These are phyloP conservation scores for Micractinium sp. DNA, from an alignment of 139 green algal genomes.

Conservation along the genomic window DNA sequence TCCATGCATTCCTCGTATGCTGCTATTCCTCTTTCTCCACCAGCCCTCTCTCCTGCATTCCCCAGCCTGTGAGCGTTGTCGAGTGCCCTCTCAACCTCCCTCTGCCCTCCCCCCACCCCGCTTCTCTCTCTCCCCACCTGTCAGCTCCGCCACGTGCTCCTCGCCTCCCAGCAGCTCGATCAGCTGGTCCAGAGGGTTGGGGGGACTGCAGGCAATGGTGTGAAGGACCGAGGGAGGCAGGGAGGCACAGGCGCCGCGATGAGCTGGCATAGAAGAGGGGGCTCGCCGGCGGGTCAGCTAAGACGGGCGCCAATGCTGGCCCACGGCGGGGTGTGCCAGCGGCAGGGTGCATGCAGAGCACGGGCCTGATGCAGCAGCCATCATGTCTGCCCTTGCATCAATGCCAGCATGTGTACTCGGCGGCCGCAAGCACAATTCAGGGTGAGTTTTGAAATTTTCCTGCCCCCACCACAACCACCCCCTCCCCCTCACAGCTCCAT, in stretches of 20 bases:
- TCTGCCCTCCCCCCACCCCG: slow-evolving; percentile 33
- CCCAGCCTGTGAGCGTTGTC: no score
- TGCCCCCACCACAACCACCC: neutral
- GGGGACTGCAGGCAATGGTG: neutral
- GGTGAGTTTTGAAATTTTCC: no score
- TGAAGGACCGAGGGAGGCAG: no score
- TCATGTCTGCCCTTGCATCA: neutral
- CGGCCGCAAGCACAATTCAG: no score
- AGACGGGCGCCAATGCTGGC: no score
- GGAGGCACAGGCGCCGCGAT: neutral
- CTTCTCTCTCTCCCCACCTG: slow-evolving; percentile 31
- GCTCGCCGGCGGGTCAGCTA: no score
- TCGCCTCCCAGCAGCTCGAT: slow-evolving; percentile 83
- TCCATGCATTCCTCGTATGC: no score
- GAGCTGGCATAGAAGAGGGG: neutral
- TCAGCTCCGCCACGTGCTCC: slow-evolving; percentile 81
- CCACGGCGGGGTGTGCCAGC: no score
- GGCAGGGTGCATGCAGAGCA: no score
- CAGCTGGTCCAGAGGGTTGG: slow-evolving; percentile 91
- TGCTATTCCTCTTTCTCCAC: no score
- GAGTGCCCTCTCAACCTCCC: neutral
- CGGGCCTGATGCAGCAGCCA: neutral
- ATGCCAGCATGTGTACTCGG: no score
- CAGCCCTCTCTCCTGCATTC: slow-evolving; percentile 65
- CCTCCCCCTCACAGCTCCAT: slow-evolving; percentile 43